These are phyloP conservation scores for Plantago lanceolata DNA, from an alignment of 305 asterid species.

Conservation along the genomic window DNA sequence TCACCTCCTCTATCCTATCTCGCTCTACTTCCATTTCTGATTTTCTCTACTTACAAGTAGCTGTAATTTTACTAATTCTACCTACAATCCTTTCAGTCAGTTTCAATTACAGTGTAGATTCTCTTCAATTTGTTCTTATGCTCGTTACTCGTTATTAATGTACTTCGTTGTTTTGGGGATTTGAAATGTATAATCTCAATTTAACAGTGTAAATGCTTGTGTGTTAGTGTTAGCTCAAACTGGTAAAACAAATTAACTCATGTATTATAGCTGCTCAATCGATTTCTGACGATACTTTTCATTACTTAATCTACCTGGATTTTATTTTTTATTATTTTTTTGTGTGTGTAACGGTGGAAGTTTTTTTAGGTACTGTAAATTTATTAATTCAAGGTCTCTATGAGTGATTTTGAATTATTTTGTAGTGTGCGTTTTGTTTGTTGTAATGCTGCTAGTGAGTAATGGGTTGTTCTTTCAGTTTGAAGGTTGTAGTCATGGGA, in stretches of 20 bases:
- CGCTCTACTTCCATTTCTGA: background rate
- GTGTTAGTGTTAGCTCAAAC: too few species aligned
- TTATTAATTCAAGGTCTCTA: background rate
- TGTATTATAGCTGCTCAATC: too few species aligned
- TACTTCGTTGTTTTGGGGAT: too few species aligned
- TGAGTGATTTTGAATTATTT: background rate
- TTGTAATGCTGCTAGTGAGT: too few species aligned
- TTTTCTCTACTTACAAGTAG: background rate
- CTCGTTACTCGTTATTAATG: too few species aligned
- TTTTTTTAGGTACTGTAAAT: background rate
- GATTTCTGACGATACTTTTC: background rate
- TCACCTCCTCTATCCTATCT: constrained; percentile 2
- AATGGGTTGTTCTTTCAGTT: constrained; percentile 5
- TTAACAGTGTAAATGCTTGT: too few species aligned
- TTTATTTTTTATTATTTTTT: background rate
- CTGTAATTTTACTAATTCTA: too few species aligned
- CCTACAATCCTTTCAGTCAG: too few species aligned
- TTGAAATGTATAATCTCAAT: too few species aligned
- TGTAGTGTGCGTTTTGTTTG: too few species aligned
- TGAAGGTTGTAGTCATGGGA: constrained; percentile 33
- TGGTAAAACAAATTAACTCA: too few species aligned
- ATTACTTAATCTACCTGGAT: background rate
- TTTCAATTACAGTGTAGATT: constrained; percentile 2
- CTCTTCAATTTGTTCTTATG: background rate
- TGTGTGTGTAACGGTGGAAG: too few species aligned